A percentile compares a stretch with the other conserved stretches of the same genome.
These are phyloP conservation scores for Malassezia sp. DNA, from an alignment of 1,284 basidiomycete species.

Conservation along the genomic window DNA sequence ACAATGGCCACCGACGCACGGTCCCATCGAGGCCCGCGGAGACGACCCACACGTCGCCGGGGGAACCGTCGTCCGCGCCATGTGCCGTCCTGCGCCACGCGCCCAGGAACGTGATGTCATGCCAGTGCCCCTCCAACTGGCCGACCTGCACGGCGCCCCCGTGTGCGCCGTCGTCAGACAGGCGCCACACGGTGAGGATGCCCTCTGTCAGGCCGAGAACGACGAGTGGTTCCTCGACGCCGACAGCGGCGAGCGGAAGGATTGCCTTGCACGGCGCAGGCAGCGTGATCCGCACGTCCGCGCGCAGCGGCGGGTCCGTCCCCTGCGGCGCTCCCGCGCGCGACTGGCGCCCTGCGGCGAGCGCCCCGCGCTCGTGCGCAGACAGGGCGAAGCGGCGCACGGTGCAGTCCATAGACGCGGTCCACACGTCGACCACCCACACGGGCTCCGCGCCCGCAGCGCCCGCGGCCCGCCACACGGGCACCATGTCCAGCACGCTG, in stretches of 20 bases:
- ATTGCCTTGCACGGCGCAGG: background rate
- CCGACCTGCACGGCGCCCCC: background rate
- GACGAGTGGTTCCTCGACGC: background rate
- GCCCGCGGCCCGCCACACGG: conserved; percentile 2
- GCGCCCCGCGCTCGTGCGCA: background rate
- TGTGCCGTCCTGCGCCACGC: conserved; percentile 15
- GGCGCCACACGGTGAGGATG: conserved; percentile 1
- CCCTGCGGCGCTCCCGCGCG: conserved; percentile 3
- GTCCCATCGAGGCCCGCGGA: conserved; percentile 27
- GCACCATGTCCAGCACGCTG: conserved; percentile 1
- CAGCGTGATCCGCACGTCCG: background rate
- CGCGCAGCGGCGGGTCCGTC: background rate
- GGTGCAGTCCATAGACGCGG: conserved; percentile 5
- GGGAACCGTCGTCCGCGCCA: background rate
- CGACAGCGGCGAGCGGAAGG: conserved; percentile 2
- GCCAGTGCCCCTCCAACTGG: conserved; percentile 30
- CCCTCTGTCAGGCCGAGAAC: conserved; percentile 4
- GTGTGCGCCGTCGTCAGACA: too few species aligned
- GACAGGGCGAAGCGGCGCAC: conserved; percentile 14
- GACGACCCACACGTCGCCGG: conserved; percentile 20
- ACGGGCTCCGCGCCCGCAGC: background rate
- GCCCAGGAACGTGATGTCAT: conserved; percentile 23
- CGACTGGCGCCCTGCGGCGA: conserved; percentile 3
- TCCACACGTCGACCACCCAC: conserved; percentile 7
- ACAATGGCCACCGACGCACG: conserved; percentile 22